Base-by-base conservation (phyloP, 805 yeast genomes). In the Myxozyma kluyveri region DNA sequence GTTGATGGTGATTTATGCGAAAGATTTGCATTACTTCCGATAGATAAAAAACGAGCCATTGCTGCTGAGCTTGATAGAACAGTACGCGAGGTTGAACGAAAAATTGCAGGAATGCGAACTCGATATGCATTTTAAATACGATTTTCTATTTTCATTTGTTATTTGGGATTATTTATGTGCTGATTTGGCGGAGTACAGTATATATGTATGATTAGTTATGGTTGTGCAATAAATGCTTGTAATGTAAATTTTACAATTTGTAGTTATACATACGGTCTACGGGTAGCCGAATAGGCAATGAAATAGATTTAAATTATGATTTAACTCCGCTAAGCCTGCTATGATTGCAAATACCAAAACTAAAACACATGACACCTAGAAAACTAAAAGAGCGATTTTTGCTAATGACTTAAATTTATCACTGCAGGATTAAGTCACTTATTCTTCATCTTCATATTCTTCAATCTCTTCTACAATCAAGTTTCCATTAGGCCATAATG, bases 1-100 rank as follows among this genome's bases (percentile, higher is more conserved):
- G 75, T 93, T 37, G 97, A 93, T 69, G 99, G 99, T 7, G 98
- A 93, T 65, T 71, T 87, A 14, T 72, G 91, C 43, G 96, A 88
- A 61, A 65, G 68, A 38, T 86, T 72, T 62, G 68, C 63, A 43
- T 62, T 31, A 18, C 57, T 68, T 17, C 47, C 62, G 6, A 23
- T 18, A 1, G 63, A 55, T 2, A 49, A 35, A 42, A 59, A 65
- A 51, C 59, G 59, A 19, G 45, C 33, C 17, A 62, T 70, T 29
- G 72, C 74, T 2, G 52, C 51, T 10, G 63, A 57, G 22, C 52
- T 72, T 24, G 73, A 67, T 23, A 54, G 65, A 26, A 53, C 69
- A 1, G 62, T 61, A 2, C 42, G 60, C 3, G 72, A 63, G 44
- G 60, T 70, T 19, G 69, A 64, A 42, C 56, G 67, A 18, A 65